Percentiles rank a stretch among this genome's conserved stretches.
These are phyloP conservation scores for Phaeosphaeriaceae sp. DNA, from an alignment of 2,329 filamentous ascomycete species.

Conservation along the genomic window DNA sequence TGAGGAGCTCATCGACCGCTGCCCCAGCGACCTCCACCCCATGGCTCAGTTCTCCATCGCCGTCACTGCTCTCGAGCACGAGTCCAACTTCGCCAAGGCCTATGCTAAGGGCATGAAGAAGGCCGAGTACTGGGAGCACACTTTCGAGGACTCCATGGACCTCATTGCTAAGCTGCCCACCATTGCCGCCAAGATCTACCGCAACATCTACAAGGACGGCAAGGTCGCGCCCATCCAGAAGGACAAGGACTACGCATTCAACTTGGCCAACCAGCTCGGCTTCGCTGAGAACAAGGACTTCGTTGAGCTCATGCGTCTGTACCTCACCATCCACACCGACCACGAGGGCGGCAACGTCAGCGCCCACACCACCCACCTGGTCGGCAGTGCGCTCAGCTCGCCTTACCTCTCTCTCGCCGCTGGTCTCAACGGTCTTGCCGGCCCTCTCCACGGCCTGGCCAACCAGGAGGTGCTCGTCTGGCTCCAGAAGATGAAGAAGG, in stretches of 20 bases:
- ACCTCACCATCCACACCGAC: conserved; percentile 99
- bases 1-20: conserved; percentile 99
- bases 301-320: conserved; percentile 96
- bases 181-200: conserved; percentile 98
- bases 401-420: conserved; percentile 96
- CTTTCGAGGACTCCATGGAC: conserved; percentile 99
- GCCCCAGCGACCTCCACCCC: conserved; percentile 97
- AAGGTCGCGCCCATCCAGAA: conserved; percentile 96
- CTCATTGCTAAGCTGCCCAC: conserved; percentile 99
- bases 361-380: conserved; percentile 97
- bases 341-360: conserved; percentile 99
- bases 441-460: conserved; percentile 96
- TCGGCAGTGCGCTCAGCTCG: conserved; percentile 94
- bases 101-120: conserved; percentile 99
- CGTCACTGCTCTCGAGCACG: conserved; percentile 97
- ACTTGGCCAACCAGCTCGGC: conserved; percentile 99
- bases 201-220: conserved; percentile 99
- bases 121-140: conserved; percentile 99
- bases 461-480: conserved; percentile 99
- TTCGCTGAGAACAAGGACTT: conserved; percentile 96
- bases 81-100: conserved; percentile 96
- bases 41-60: conserved; percentile 99
- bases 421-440: conserved; percentile 96
- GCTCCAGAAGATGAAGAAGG: conserved; percentile 99
- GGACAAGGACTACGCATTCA: conserved; percentile 99